phyloP scores from a whole-genome alignment of 2,329 filamentous ascomycete genomes.

The Ophiostoma angusticollis region DNA sequence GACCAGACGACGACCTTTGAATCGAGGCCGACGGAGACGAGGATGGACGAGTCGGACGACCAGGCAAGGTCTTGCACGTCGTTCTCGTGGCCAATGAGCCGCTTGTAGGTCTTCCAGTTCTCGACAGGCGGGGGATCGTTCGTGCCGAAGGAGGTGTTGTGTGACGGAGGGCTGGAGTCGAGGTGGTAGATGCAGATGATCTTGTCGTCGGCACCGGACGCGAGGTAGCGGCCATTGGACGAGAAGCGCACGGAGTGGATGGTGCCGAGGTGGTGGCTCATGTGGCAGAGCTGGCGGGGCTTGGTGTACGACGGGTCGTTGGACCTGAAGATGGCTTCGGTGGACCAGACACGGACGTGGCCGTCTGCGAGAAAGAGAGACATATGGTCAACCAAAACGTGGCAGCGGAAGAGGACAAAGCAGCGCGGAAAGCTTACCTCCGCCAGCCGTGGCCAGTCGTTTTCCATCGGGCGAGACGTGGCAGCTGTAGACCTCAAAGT shows the following conservation, averaged over 20 bases:
- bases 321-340: slow-evolving; percentile 78
- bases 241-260: slow-evolving; percentile 97
- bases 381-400: background rate
- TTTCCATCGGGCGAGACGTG: slow-evolving; percentile 91
- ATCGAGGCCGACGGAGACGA: slow-evolving; percentile 91
- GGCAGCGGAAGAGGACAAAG: background rate
- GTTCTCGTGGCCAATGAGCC: slow-evolving; percentile 92
- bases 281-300: slow-evolving; percentile 88
- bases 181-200: slow-evolving; percentile 95
- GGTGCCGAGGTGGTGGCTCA: slow-evolving; percentile 96
- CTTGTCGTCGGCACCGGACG: slow-evolving; percentile 95
- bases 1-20: slow-evolving; percentile 99
- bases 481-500: slow-evolving; percentile 97
- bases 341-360: slow-evolving; percentile 95
- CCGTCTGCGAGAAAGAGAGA: slow-evolving; percentile 45
- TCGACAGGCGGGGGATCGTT: slow-evolving; percentile 88
- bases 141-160: slow-evolving; percentile 69
- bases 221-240: slow-evolving; percentile 85
- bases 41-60: slow-evolving; percentile 89
- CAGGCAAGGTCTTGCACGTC: slow-evolving; percentile 96
- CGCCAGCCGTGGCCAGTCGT: slow-evolving; percentile 83
- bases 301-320: slow-evolving; percentile 56
- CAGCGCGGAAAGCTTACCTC: slow-evolving; percentile 48
- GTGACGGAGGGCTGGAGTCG: slow-evolving; percentile 65
- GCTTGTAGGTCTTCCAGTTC: slow-evolving; percentile 93